Evolutionary conservation across 2,329 filamentous ascomycete species (phyloP), one percentile per base, ranked within the genome.

Genomic region (Teratosphaeria pseudoeucalypti): DNA sequence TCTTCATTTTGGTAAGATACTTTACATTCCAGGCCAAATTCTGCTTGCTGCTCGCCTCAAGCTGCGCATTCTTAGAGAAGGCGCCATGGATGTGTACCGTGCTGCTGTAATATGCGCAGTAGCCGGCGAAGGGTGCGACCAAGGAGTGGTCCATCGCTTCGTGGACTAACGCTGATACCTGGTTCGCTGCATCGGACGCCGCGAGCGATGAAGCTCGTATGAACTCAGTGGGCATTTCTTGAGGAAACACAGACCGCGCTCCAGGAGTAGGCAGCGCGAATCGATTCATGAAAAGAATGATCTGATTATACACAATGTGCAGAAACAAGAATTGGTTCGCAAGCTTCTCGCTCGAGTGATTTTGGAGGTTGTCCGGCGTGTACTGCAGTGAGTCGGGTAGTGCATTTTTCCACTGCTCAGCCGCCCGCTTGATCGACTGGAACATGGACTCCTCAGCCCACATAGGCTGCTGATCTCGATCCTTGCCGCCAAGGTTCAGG

Each of bases 51-150:
- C 84, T 82, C 12, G 83, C 81, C 71, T 95, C 89, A 56, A 95
- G 81, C 11, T 83, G 77, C 14, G 85, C 77, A 64, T 95, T 92
- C 63, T 90, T 89, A 3, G 90, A 94, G 71, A 96, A 95, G 3
- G 95, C 90, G 6, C 90, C 90, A 66, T 91, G 88, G 26, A 97
- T 89, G 69, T 97, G 94, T n/a, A 96, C 89, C 0, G 90, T 95
- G 57, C 90, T 94, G 1, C 92, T 92, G 26, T 92, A 85, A 71
- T 96, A 97, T 1, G 92, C 91, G 67, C 90, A 95, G 73, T 97
- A 99, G 1, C 94, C 92, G 1, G 91, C 89, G 72, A 97, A 97
- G 0, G 94, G 94, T 0, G 92, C 92, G 0, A 91, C 87, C 7
- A 97, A 83, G 61, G 88, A 85, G 70, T 92, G 86, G 12, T 88